Conservation (phyloP, 2,329 filamentous ascomycete species). For the Colletotrichum sp. region DNA sequence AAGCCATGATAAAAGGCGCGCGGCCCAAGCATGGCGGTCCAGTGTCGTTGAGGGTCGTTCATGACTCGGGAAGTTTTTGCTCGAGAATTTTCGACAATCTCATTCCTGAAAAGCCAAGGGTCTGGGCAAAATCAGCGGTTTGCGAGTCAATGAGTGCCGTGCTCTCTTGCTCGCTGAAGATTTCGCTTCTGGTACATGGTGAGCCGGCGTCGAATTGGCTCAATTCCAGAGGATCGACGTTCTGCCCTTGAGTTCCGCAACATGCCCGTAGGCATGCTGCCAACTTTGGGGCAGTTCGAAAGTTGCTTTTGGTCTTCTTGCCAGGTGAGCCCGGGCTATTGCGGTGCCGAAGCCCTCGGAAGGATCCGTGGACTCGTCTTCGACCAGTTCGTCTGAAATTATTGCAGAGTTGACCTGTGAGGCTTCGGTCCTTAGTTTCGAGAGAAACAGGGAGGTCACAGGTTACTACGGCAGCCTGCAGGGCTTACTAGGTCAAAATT, state of each 20-base stretch:
- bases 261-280: background rate
- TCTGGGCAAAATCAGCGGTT: background rate
- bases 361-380: background rate
- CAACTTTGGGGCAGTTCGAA: background rate
- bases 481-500: no score
- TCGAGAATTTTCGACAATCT: background rate
- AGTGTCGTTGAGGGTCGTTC: background rate
- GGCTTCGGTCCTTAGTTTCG: background rate
- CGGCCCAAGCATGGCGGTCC: background rate
- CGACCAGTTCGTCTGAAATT: background rate
- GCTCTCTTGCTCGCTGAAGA: background rate
- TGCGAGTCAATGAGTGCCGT: background rate
- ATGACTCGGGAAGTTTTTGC: background rate
- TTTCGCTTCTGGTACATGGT: background rate
- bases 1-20: background rate
- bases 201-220: background rate
- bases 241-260: background rate
- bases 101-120: background rate
- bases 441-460: background rate
- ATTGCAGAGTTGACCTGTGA: background rate
- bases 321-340: background rate
- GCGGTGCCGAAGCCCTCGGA: background rate
- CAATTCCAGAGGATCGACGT: background rate
- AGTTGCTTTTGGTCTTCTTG: background rate
- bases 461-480: no score